phyloP scores from a whole-genome alignment of 805 yeast genomes.

The Maudiozyma bulderi region DNA sequence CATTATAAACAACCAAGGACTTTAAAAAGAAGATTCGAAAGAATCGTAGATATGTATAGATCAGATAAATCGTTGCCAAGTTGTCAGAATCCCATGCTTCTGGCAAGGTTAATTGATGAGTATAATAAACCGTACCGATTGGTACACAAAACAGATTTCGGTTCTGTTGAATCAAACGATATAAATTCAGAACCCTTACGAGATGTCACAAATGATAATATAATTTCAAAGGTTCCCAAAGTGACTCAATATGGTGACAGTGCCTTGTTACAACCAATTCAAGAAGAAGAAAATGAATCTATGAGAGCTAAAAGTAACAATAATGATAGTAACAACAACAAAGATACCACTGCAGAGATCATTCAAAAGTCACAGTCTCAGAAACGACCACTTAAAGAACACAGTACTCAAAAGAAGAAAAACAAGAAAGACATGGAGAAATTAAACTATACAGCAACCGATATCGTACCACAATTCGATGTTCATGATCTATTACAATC shows the following conservation, averaged over 20 bases:
- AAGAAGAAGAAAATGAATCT: constrained; percentile 1
- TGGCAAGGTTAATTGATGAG: constrained; percentile 2
- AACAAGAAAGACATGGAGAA: background rate
- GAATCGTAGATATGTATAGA: constrained; percentile 11
- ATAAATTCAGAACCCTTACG: too few species aligned
- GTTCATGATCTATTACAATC: background rate
- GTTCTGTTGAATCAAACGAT: background rate
- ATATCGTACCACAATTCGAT: background rate
- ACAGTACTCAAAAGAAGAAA: background rate
- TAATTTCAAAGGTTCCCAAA: background rate
- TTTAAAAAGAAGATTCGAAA: constrained; percentile 21
- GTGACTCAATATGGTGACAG: background rate
- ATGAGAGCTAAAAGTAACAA: background rate
- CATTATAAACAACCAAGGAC: constrained; percentile 25
- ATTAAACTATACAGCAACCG: too few species aligned
- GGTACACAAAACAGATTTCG: constrained; percentile 1
- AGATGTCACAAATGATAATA: background rate
- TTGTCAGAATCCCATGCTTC: constrained; percentile 1
- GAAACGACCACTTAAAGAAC: background rate
- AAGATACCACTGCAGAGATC: background rate
- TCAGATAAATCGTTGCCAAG: constrained; percentile 3
- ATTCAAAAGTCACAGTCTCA: background rate
- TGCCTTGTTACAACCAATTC: constrained; percentile 3
- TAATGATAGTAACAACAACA: background rate
- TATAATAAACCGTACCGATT: constrained; percentile 7